Percentiles rank a stretch among this genome's conserved stretches.
phyloP scores from a whole-genome alignment of 2,329 filamentous ascomycete genomes.

The Verticillium longisporum region DNA sequence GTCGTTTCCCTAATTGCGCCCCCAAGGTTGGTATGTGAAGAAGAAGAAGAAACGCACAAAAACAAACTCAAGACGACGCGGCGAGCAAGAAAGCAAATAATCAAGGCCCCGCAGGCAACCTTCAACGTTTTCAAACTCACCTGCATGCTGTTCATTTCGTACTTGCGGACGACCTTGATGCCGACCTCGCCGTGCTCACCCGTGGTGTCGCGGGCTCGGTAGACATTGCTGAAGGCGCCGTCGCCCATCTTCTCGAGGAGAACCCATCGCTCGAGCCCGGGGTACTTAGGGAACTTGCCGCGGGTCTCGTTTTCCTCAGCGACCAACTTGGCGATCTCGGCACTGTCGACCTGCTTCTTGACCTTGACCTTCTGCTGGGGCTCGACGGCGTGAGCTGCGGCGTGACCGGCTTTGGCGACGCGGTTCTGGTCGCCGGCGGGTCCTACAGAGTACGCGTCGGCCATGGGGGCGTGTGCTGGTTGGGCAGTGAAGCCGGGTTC shows the following conservation, averaged over 20 bases:
- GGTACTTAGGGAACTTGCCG: constrained; percentile 76
- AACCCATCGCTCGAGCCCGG: constrained; percentile 78
- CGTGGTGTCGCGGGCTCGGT: constrained; percentile 71
- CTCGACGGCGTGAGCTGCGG: constrained; percentile 55
- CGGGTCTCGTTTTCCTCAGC: constrained; percentile 85
- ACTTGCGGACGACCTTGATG: constrained; percentile 98
- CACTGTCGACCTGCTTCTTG: constrained; percentile 44
- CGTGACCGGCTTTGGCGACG: constrained; percentile 60
- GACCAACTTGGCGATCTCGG: constrained; percentile 76
- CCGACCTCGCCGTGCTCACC: constrained; percentile 74
- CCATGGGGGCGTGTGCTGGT: constrained; percentile 46
- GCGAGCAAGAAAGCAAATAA: constrained; percentile 15
- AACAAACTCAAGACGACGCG: constrained; percentile 15
- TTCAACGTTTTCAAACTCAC: constrained; percentile 52
- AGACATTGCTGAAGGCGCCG: constrained; percentile 98
- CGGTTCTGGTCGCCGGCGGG: constrained; percentile 57
- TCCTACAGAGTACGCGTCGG: constrained; percentile 55
- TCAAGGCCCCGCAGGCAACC: constrained; percentile 9
- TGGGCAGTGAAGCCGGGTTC: neutral
- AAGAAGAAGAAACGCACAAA: constrained; percentile 21
- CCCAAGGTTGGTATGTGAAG: constrained; percentile 45
- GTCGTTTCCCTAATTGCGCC: constrained; percentile 67
- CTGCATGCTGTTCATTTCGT: constrained; percentile 98
- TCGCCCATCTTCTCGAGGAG: constrained; percentile 97
- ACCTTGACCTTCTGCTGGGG: constrained; percentile 48